These are phyloP conservation scores for Tagetes patula DNA, from an alignment of 129 eudicot species.

Conservation along the genomic window DNA sequence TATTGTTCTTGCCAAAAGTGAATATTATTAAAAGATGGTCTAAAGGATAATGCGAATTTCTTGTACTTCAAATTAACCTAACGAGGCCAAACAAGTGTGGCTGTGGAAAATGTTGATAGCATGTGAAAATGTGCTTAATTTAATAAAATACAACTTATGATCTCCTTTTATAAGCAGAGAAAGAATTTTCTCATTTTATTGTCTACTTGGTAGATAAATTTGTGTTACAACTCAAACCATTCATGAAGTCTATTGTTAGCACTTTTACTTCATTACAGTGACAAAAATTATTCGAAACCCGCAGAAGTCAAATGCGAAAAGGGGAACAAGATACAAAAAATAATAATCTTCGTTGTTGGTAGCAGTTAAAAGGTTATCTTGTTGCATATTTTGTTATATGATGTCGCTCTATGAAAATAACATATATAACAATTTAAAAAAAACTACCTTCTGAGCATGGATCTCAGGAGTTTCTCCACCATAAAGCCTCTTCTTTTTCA, in stretches of 20 bases:
- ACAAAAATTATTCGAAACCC: neutral
- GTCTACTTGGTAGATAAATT: neutral
- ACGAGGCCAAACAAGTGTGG: neutral
- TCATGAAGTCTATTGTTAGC: neutral
- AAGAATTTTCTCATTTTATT: neutral
- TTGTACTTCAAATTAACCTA: neutral
- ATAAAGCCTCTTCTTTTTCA: slow-evolving; percentile 64
- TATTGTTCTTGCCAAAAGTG: neutral
- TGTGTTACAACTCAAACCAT: neutral
- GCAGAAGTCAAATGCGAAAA: slow-evolving; percentile 5
- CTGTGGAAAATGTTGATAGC: neutral
- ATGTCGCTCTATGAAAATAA: neutral
- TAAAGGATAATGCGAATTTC: neutral
- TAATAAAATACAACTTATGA: neutral
- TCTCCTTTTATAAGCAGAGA: neutral
- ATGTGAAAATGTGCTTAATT: neutral
- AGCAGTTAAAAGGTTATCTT: neutral
- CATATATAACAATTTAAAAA: neutral
- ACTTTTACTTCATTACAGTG: neutral
- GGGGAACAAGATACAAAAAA: slow-evolving; percentile 10
- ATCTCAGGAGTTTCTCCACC: slow-evolving; percentile 85
- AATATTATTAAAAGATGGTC: neutral
- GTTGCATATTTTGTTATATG: neutral
- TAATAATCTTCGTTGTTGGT: neutral
- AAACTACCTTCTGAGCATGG: slow-evolving; percentile 88